Evolutionary conservation across 805 yeast genomes (phyloP).

Genomic region (Saccharomyces eubayanus): DNA sequence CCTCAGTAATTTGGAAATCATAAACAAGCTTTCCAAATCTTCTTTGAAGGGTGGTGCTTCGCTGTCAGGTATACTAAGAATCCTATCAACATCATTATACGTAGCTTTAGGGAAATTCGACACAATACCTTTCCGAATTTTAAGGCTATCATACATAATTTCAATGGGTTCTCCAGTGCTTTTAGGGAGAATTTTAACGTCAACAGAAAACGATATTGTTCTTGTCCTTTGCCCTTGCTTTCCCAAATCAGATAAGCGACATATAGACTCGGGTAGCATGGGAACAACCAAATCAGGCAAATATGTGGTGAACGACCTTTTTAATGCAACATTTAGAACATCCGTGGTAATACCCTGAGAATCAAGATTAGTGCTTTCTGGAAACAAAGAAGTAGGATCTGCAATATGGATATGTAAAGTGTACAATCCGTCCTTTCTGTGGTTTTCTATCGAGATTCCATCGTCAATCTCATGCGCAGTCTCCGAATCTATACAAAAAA

Average conservation of each 20-base stretch:
- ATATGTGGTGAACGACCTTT: conserved; percentile 59
- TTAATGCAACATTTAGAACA: conserved; percentile 49
- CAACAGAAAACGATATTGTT: conserved; percentile 39
- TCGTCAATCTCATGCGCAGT: conserved; percentile 90
- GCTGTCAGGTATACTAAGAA: conserved; percentile 30
- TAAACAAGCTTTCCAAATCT: conserved; percentile 34
- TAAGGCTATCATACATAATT: conserved; percentile 20
- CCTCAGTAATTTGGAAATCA: conserved; percentile 16
- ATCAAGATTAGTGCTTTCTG: conserved; percentile 19
- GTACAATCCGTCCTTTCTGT: conserved; percentile 27
- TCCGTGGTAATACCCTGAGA: conserved; percentile 20
- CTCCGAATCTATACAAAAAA: conserved; percentile 77
- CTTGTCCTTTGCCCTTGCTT: conserved; percentile 36
- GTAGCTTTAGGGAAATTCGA: conserved; percentile 46
- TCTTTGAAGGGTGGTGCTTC: conserved; percentile 5
- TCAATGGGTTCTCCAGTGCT: conserved; percentile 15
- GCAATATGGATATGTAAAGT: conserved; percentile 70
- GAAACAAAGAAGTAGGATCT: conserved; percentile 68
- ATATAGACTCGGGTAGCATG: conserved; percentile 59
- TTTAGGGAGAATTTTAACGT: conserved; percentile 25
- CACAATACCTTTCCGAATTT: conserved; percentile 37
- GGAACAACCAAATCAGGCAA: conserved; percentile 57
- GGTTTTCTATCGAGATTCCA: conserved; percentile 58
- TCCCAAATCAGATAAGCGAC: conserved; percentile 47
- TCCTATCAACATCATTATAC: conserved; percentile 52